Percentiles rank a stretch among this genome's conserved stretches.
Conservation (phyloP, 78 protist species). For the Polysphondylium violaceum region DNA sequence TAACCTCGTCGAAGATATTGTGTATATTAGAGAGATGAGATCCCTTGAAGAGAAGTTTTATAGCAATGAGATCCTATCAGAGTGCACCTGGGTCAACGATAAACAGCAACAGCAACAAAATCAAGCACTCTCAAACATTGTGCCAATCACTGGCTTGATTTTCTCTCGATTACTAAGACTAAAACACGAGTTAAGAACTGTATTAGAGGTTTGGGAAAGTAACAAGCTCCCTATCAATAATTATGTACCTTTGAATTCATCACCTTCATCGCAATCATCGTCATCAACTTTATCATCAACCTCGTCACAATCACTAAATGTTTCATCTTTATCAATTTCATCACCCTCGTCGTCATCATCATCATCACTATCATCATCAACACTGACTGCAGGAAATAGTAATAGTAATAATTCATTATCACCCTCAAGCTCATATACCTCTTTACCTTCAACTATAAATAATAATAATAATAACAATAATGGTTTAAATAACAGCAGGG, state of each 20-base stretch:
- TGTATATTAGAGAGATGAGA: slow-evolving; percentile 66
- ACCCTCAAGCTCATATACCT: too few relatives aligned
- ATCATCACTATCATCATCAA: too few relatives aligned
- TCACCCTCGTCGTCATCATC: too few relatives aligned
- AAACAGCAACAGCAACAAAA: neutral
- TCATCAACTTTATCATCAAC: too few relatives aligned
- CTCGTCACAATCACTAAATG: too few relatives aligned
- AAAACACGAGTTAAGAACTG: slow-evolving; percentile 65
- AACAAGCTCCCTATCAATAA: too few relatives aligned
- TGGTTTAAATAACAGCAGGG: too few relatives aligned
- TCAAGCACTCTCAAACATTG: slow-evolving; percentile 28
- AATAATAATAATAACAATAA: neutral
- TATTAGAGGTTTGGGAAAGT: slow-evolving; percentile 58
- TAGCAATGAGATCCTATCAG: slow-evolving; percentile 23
- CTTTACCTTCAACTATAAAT: neutral
- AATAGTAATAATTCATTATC: too few relatives aligned
- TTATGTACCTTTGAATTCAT: too few relatives aligned
- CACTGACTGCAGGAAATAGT: too few relatives aligned
- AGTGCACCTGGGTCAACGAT: neutral
- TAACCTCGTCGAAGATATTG: slow-evolving; percentile 23
- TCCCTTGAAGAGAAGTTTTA: slow-evolving; percentile 38
- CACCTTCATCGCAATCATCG: too few relatives aligned
- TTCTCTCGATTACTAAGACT: slow-evolving; percentile 53
- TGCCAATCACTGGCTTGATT: slow-evolving; percentile 61
- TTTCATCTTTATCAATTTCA: too few relatives aligned